Evolutionary conservation across 2,329 filamentous ascomycete genomes (phyloP), one percentile per base, ranked within the genome.

Genomic region (Cadophora malorum): DNA sequence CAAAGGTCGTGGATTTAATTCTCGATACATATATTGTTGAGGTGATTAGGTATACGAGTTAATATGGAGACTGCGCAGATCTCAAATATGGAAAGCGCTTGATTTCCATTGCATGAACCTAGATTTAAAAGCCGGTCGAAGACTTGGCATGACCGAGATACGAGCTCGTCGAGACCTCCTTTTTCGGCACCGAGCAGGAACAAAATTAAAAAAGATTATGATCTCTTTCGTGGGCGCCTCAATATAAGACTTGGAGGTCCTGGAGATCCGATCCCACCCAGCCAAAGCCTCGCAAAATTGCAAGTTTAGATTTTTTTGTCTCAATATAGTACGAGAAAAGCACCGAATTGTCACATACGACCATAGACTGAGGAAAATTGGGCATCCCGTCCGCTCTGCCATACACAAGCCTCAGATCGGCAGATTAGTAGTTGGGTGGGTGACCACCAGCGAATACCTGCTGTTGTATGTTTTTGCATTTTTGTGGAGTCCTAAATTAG

Each of bases 1-100:
- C 12, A 41, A 45, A n/a, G 50, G n/a, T 55, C 49, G n/a, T 41
- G 28, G 49, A 41, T 41, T 25, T 52, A 45, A 38, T 63, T 45
- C 14, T 33, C 33, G 12, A 8, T 45, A 53, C 55, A 53, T 64
- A 64, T 55, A 45, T 21, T 45, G n/a, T 28, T 31, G 47, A 64
- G 33, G 28, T 38, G 28, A 25, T 19, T 10, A 35, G 52, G 49
- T 55, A 31, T 31, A 19, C 45, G 33, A 64, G 35, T 55, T 41
- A 64, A 64, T 41, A 64, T 55, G 49, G 61, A 64, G 49, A 64
- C 61, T 28, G 28, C 28, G 21, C 31, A 35, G 28, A 52, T 64
- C 10, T 19, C 28, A 52, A 52, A 50, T 31, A 38, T 38, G 35
- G 35, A 38, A 52, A 41, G n/a, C 49, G n/a, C 47, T 19, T 25